These are phyloP conservation scores for Globisporangium yorkense DNA, from an alignment of 352 stramenopile species.

Conservation along the genomic window DNA sequence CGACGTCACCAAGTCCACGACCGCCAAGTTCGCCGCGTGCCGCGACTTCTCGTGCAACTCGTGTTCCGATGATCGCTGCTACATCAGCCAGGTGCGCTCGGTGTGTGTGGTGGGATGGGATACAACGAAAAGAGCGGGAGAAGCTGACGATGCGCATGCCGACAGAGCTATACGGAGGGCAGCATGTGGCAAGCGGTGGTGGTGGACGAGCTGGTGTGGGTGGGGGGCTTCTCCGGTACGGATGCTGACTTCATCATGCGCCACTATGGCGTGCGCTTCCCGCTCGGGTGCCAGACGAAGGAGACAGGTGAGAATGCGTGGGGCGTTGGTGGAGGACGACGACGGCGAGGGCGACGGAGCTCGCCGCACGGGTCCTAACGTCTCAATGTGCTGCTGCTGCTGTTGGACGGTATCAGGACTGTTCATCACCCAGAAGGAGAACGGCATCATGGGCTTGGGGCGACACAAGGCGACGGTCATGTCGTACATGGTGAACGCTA, in stretches of 20 bases:
- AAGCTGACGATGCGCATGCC: no score
- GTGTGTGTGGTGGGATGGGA: no score
- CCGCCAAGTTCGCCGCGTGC: slow-evolving; percentile 67
- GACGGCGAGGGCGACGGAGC: neutral
- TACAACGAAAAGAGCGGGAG: no score
- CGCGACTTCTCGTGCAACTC: slow-evolving; percentile 45
- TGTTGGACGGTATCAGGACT: slow-evolving; percentile 18
- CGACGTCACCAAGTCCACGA: slow-evolving; percentile 48
- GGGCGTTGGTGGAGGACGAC: neutral
- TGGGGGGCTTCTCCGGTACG: slow-evolving; percentile 51
- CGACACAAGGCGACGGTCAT: slow-evolving; percentile 60
- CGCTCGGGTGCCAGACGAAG: slow-evolving; percentile 73
- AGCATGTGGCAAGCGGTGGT: slow-evolving; percentile 80
- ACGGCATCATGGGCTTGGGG: slow-evolving; percentile 83
- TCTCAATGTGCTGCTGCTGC: neutral
- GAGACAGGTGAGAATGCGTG: slow-evolving; percentile 39
- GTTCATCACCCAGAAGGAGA: slow-evolving; percentile 78
- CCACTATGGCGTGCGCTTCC: slow-evolving; percentile 66
- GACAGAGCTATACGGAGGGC: slow-evolving; percentile 66
- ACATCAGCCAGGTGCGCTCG: slow-evolving; percentile 44
- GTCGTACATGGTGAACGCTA: slow-evolving; percentile 56
- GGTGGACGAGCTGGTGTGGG: slow-evolving; percentile 75
- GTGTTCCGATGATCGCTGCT: slow-evolving; percentile 25
- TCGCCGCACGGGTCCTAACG: no score
- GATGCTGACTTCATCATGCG: slow-evolving; percentile 34